phyloP scores from a whole-genome alignment of 352 stramenopile genomes.

The Globisporangium radiosum region DNA sequence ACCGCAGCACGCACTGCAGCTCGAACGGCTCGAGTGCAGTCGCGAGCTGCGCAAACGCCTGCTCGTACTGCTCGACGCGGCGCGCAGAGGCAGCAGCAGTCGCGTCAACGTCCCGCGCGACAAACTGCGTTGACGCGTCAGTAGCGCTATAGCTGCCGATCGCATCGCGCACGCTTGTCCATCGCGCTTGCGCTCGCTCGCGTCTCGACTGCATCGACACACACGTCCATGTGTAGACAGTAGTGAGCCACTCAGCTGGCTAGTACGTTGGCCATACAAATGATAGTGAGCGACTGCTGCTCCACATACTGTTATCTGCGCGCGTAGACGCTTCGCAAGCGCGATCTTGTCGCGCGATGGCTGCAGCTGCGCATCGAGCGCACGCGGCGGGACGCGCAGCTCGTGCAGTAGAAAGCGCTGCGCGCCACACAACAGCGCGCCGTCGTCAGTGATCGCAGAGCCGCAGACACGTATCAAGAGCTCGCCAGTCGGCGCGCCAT shows the following conservation, averaged over 20 bases:
- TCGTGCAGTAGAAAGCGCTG: constrained; percentile 26
- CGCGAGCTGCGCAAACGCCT: constrained; percentile 20
- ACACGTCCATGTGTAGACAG: no score
- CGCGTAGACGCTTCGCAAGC: constrained; percentile 12
- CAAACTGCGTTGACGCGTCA: not conserved
- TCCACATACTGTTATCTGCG: constrained; percentile 14
- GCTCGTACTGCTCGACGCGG: constrained; percentile 14
- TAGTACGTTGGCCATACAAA: not conserved
- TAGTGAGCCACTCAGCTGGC: not conserved
- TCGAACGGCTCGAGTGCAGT: constrained; percentile 25
- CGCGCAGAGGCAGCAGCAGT: not conserved
- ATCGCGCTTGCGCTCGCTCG: constrained; percentile 1
- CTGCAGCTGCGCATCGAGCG: constrained; percentile 13
- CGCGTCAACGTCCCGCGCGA: not conserved
- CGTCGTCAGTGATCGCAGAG: constrained; percentile 11
- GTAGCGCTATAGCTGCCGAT: not conserved
- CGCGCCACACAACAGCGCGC: constrained; percentile 20
- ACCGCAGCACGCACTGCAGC: constrained; percentile 23
- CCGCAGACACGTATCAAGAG: constrained; percentile 33
- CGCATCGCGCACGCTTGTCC: constrained; percentile 2
- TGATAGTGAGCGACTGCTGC: not conserved
- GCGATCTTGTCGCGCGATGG: constrained; percentile 22
- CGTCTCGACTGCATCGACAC: not conserved
- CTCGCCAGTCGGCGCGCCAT: constrained; percentile 26
- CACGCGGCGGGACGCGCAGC: constrained; percentile 7